These are phyloP conservation scores for Dryadomyces quercus-mongolicae DNA, from an alignment of 2,329 filamentous ascomycete species.

Conservation along the genomic window DNA sequence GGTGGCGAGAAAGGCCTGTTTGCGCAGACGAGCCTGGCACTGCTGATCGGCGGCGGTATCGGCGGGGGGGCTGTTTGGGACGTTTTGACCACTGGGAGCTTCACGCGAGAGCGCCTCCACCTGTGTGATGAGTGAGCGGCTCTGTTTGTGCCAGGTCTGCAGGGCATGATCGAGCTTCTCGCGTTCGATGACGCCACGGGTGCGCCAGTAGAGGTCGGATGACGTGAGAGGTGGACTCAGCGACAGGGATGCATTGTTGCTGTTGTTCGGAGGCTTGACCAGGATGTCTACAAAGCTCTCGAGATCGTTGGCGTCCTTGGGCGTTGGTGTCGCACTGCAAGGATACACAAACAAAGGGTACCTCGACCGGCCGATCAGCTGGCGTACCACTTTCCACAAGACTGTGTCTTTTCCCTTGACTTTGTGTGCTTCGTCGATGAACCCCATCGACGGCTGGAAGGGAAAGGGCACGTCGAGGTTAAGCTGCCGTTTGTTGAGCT, in stretches of 20 bases:
- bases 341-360: background rate
- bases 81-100: too few species aligned
- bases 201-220: background rate
- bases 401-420: background rate
- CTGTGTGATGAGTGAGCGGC: background rate
- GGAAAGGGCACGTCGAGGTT: background rate
- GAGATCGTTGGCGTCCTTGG: background rate
- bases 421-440: constrained; percentile 1
- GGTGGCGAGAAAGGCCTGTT: background rate
- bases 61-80: background rate
- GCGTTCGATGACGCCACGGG: background rate
- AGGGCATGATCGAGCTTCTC: background rate
- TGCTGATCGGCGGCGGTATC: background rate
- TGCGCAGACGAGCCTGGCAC: background rate
- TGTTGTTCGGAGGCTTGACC: background rate
- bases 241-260: background rate
- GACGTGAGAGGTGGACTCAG: too few species aligned
- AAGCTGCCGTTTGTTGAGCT: background rate
- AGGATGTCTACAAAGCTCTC: background rate
- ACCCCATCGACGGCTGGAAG: constrained; percentile 2
- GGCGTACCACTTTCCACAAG: background rate
- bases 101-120: background rate
- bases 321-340: background rate
- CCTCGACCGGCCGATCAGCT: background rate
- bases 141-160: background rate